phyloP scores from a whole-genome alignment of 202 grass and related monocot species.

The Saccharum hybrid region DNA sequence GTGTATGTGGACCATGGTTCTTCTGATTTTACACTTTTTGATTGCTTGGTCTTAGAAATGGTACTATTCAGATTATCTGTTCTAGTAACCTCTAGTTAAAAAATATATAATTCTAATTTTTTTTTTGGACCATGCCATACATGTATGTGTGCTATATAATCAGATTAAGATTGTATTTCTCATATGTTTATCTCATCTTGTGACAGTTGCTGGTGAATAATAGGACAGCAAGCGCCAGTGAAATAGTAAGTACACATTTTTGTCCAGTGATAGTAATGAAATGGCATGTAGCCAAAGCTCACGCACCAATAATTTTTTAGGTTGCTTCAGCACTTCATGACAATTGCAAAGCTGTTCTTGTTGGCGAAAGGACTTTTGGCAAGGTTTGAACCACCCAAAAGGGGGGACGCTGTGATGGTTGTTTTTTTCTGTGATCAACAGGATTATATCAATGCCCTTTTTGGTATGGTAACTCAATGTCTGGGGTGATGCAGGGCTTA shows the following conservation, averaged over 20 bases:
- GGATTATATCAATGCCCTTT: slow-evolving; percentile 3
- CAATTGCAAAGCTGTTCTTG: slow-evolving; percentile 98
- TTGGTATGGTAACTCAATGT: slow-evolving; percentile 34
- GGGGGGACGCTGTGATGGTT: not conserved
- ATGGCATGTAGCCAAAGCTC: slow-evolving; percentile 16
- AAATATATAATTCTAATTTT: slow-evolving; percentile 20
- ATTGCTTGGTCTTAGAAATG: slow-evolving; percentile 23
- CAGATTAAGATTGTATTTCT: slow-evolving; percentile 42
- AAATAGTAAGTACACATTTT: slow-evolving; percentile 79
- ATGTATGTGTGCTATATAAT: slow-evolving; percentile 14
- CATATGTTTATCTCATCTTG: slow-evolving; percentile 38
- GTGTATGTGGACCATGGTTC: not conserved
- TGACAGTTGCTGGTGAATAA: slow-evolving; percentile 86
- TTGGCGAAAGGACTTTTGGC: slow-evolving; percentile 89
- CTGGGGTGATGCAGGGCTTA: slow-evolving; percentile 66
- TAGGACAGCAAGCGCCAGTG: slow-evolving; percentile 92
- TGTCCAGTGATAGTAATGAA: slow-evolving; percentile 8
- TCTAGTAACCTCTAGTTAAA: slow-evolving; percentile 16
- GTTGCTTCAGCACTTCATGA: slow-evolving; percentile 98
- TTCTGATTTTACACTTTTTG: slow-evolving; percentile 23
- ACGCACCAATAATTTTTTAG: slow-evolving; percentile 50
- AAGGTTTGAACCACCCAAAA: slow-evolving; percentile 62
- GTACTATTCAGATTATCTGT: slow-evolving; percentile 34
- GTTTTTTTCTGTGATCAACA: slow-evolving; percentile 22
- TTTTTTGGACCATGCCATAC: slow-evolving; percentile 1